These are phyloP conservation scores for Lathyrus tuberosus DNA, from an alignment of 306 rosid genomes.

Conservation along the genomic window DNA sequence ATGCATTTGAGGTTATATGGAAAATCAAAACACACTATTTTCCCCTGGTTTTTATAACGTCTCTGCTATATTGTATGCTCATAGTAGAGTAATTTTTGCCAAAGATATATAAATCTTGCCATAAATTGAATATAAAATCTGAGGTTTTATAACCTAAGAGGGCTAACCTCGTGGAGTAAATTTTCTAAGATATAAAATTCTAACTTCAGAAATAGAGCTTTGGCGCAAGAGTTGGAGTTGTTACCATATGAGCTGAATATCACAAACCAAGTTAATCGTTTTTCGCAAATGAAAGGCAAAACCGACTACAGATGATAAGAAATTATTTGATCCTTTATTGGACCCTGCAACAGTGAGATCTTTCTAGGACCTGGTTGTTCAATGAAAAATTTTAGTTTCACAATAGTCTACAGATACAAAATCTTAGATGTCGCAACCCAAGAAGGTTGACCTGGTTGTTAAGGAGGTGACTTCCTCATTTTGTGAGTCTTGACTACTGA, in stretches of 20 bases:
- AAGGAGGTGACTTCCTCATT: not conserved
- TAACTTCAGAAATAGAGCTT: not conserved
- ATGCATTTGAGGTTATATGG: not conserved
- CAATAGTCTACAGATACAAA: not conserved
- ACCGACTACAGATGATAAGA: not conserved
- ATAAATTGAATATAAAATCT: not conserved
- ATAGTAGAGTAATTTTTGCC: not conserved
- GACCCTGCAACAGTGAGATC: not conserved
- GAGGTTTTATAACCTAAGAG: not conserved
- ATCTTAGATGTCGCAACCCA: too few species aligned
- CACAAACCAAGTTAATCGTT: not conserved
- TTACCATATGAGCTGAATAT: not conserved
- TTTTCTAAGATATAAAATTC: slow-evolving; percentile 1
- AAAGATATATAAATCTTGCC: not conserved
- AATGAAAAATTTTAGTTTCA: not conserved
- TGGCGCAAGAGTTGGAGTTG: not conserved
- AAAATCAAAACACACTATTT: not conserved
- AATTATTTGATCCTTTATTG: not conserved
- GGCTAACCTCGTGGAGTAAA: not conserved
- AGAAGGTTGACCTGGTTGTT: not conserved
- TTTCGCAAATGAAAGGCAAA: not conserved
- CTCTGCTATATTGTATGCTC: not conserved
- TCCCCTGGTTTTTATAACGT: slow-evolving; percentile 19
- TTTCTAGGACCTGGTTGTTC: not conserved
- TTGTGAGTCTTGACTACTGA: not conserved